Conservation (phyloP, 495 filamentous ascomycete genomes). For the Hypoxylon fuscum region DNA sequence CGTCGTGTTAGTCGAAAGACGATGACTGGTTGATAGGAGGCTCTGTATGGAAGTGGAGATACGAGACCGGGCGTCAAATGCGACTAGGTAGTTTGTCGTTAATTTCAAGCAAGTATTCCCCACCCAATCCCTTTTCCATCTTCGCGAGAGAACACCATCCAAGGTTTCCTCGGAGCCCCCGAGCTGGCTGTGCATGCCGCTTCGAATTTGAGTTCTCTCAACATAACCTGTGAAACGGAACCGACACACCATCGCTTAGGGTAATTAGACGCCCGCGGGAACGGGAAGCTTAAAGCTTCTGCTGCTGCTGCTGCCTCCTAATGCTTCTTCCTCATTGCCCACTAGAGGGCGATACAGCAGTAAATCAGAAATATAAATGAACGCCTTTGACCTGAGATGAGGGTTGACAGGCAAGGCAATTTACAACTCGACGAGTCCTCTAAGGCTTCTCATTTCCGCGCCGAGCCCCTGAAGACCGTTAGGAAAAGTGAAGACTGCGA, state of each 20-base stretch:
- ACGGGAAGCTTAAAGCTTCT: background rate
- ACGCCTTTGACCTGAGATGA: background rate
- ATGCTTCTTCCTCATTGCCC: background rate
- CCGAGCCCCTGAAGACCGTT: background rate
- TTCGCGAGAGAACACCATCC: too few species aligned
- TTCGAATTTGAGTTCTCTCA: background rate
- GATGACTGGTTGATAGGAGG: conserved; percentile 21
- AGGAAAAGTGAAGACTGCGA: too few species aligned
- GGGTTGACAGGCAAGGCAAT: background rate
- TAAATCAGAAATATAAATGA: background rate
- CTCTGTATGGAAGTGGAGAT: conserved; percentile 21
- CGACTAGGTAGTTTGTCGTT: background rate
- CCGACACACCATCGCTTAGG: background rate
- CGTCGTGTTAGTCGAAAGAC: conserved; percentile 14
- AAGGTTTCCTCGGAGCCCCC: too few species aligned
- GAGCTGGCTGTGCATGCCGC: background rate
- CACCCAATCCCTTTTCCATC: too few species aligned
- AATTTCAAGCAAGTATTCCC: background rate
- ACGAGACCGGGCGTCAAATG: conserved; percentile 14
- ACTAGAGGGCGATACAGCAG: background rate
- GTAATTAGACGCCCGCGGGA: background rate
- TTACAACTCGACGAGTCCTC: background rate
- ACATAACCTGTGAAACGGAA: background rate
- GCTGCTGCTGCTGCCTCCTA: background rate
- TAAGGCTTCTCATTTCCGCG: background rate